A percentile compares a stretch with the other conserved stretches of the same genome.
Evolutionary conservation across 2,329 filamentous ascomycete genomes (phyloP).

Genomic region (Colletotrichum simmondsii): DNA sequence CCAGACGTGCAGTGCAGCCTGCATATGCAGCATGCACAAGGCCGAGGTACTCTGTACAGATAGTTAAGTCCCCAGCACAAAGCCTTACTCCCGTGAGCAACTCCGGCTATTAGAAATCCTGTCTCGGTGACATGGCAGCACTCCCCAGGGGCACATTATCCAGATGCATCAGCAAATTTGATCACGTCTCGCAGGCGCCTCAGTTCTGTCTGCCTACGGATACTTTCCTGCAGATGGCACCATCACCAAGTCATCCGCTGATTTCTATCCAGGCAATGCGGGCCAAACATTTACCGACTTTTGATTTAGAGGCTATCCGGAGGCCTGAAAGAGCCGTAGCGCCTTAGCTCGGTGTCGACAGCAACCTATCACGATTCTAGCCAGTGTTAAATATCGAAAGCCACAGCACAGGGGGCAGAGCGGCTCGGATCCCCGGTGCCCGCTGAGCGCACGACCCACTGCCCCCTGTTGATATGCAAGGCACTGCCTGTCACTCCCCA

Average conservation of each 20-base stretch:
- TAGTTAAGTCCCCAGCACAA: not conserved
- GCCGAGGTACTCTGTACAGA: not conserved
- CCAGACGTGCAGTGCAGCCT: not conserved
- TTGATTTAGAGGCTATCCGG: not conserved
- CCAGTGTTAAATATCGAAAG: not conserved
- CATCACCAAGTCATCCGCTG: not conserved
- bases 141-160: not conserved
- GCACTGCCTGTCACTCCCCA: slow-evolving; percentile 1
- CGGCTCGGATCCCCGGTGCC: slow-evolving; percentile 11
- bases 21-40: not conserved
- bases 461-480: slow-evolving; percentile 26
- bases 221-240: not conserved
- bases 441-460: not conserved
- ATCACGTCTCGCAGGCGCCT: slow-evolving; percentile 1
- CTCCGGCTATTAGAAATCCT: not conserved
- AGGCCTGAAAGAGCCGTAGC: not conserved
- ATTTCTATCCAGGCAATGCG: not conserved
- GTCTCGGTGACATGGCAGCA: not conserved
- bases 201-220: not conserved
- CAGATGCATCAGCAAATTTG: not conserved
- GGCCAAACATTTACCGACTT: not conserved
- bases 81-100: not conserved
- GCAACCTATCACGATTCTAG: not conserved
- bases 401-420: not conserved
- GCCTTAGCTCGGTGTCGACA: not conserved